Base-by-base conservation (phyloP, 2,329 filamentous ascomycete genomes). In the Diaporthe citrichinensis region DNA sequence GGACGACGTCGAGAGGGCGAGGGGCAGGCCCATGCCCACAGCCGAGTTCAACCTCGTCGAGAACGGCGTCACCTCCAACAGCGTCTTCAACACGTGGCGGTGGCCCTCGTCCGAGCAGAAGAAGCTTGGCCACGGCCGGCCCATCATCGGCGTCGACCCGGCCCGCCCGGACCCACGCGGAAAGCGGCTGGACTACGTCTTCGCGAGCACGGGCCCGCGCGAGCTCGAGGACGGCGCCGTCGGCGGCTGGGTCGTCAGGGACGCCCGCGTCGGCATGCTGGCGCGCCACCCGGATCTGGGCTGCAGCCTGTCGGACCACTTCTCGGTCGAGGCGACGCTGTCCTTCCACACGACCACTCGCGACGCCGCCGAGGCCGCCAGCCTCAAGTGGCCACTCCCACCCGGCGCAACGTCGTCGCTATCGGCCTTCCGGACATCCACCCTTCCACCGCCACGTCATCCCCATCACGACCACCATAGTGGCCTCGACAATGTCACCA, bases 131-230 rank as follows among this genome's bases (percentile, higher is more conserved):
- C 90, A 90, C 61, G 93, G 93, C 0, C 88, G 90, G 73, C 88
- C 92, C n/a, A 80, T 84, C 17, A 87, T 92, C 55, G 83, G 87
- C 7, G 88, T 98, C 9, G 87, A 93, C n/a, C 89, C 90, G 0
- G 89, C 93, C 62, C 90, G 91, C 0, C 84, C 88, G 4, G 96
- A 98, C 81, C 91, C 91, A 0, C 88, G 87, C 34, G 96, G 94
- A n/a, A 96, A 98, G 83, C 89, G 97, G 31, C 89, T 98, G 65
- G 97, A 99, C 85, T 99, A 99, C 84, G 94, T 99, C 81, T 98
- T 99, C 84, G 93, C 95, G 79, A 91, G 90, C 2, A 89, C 90
- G 17, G 90, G 69, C 7, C 55, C 76, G 39, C 76, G 73, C 25
- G 75, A 76, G 59, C 41, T 76, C 59, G 72, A 80, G 76, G 25